Conservation (phyloP, 805 yeast genomes). For the Candida easanensis region DNA sequence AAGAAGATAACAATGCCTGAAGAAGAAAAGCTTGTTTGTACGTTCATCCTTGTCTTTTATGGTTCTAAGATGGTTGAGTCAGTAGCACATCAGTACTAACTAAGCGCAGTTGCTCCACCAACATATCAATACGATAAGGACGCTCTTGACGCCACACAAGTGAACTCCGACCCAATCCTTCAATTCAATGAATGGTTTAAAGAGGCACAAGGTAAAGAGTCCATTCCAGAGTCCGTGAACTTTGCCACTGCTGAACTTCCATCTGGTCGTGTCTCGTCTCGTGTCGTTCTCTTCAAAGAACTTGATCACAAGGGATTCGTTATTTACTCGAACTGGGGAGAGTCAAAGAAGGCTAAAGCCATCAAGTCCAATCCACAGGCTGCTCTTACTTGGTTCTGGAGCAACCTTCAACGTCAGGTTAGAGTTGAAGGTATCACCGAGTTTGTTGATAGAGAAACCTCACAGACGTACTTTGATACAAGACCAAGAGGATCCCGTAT, state of each 20-base stretch:
- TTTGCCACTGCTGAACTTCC: constrained; percentile 90
- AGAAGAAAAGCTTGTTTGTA: constrained; percentile 26
- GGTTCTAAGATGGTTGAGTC: no score
- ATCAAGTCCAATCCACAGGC: constrained; percentile 71
- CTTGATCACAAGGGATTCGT: constrained; percentile 82
- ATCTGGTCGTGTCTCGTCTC: constrained; percentile 82
- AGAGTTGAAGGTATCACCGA: constrained; percentile 87
- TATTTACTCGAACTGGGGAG: constrained; percentile 88
- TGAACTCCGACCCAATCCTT: constrained; percentile 58
- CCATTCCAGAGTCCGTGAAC: constrained; percentile 78
- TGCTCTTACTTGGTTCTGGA: constrained; percentile 90
- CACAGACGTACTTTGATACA: constrained; percentile 74
- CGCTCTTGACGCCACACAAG: constrained; percentile 51
- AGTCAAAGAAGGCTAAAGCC: constrained; percentile 79
- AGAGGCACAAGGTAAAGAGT: constrained; percentile 62
- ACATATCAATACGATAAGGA: constrained; percentile 83
- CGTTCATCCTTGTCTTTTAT: no score
- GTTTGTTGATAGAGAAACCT: constrained; percentile 66
- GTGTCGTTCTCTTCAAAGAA: constrained; percentile 86
- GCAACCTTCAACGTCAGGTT: constrained; percentile 84
- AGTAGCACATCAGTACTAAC: neutral
- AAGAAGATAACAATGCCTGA: constrained; percentile 7
- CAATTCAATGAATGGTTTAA: constrained; percentile 87
- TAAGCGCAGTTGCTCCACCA: constrained; percentile 61
- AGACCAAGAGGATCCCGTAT: constrained; percentile 91